Conservation (phyloP, 2,329 filamentous ascomycete genomes). For the Epichloe amarillans region DNA sequence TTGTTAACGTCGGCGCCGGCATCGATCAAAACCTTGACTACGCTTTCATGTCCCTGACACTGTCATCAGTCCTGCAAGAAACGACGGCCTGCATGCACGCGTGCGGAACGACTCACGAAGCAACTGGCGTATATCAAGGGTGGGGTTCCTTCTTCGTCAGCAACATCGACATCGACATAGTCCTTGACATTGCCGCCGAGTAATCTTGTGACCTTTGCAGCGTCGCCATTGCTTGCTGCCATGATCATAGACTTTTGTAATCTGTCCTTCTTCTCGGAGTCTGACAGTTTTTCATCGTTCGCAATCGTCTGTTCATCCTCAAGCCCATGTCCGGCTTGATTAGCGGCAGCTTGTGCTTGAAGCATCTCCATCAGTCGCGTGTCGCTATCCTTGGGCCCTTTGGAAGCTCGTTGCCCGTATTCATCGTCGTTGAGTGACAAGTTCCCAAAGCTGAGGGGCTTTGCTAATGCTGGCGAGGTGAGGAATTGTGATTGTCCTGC, state of each 20-base stretch:
- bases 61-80: constrained; percentile 2
- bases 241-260: constrained; percentile 85
- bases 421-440: constrained; percentile 72
- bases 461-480: constrained; percentile 71
- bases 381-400: constrained; percentile 60
- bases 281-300: constrained; percentile 57
- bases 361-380: constrained; percentile 89
- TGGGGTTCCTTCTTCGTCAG: constrained; percentile 92
- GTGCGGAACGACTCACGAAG: constrained; percentile 50
- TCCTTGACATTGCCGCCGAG: constrained; percentile 59
- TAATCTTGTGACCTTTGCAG: constrained; percentile 64
- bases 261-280: constrained; percentile 63
- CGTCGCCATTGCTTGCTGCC: constrained; percentile 92
- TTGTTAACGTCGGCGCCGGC: constrained; percentile 82
- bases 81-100: not conserved
- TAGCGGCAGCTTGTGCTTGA: constrained; percentile 75
- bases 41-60: constrained; percentile 67
- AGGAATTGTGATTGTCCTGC: constrained; percentile 91
- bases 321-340: constrained; percentile 58
- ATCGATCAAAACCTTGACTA: constrained; percentile 71
- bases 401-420: constrained; percentile 47
- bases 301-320: constrained; percentile 72
- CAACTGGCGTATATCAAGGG: constrained; percentile 96
- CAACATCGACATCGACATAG: constrained; percentile 72
- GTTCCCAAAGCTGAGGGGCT: constrained; percentile 69